phyloP scores from a whole-genome alignment of 768 basidiomycete genomes.

The Phaeolepiota aurea region DNA sequence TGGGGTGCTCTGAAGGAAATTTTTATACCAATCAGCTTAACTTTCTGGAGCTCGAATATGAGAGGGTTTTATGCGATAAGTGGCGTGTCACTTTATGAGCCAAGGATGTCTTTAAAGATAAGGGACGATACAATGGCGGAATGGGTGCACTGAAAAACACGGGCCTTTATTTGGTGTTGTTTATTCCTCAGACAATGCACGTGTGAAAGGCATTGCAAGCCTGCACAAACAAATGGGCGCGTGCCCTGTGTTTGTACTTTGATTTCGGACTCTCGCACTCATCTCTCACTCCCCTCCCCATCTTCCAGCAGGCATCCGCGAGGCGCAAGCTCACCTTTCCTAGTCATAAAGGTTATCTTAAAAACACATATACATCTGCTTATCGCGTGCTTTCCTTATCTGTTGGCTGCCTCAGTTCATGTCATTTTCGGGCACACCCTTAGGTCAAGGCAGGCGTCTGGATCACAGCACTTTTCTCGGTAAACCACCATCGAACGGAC shows the following conservation, averaged over 20 bases:
- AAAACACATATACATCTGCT: constrained; percentile 6
- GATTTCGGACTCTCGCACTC: constrained; percentile 3
- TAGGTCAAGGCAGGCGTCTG: constrained; percentile 81
- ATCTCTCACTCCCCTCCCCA: constrained; percentile 4
- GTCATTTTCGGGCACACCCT: constrained; percentile 81
- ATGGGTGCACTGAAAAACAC: no score
- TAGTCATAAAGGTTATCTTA: constrained; percentile 2
- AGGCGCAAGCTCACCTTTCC: background rate
- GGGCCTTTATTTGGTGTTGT: no score
- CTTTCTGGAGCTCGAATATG: no score
- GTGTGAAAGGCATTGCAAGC: constrained; percentile 6
- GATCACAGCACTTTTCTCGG: constrained; percentile 75
- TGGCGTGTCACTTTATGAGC: no score
- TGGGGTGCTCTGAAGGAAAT: constrained; percentile 1
- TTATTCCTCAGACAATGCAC: constrained; percentile 6
- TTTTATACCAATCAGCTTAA: no score
- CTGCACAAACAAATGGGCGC: constrained; percentile 7
- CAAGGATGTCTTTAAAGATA: no score
- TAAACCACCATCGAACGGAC: constrained; percentile 34
- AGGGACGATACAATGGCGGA: no score
- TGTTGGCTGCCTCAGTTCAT: constrained; percentile 35
- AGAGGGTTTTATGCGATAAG: no score
- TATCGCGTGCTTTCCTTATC: constrained; percentile 8
- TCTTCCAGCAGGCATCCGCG: constrained; percentile 3
- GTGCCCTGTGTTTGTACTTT: constrained; percentile 9